These are phyloP conservation scores for Paxillus ammoniavirescens DNA, from an alignment of 768 basidiomycete genomes.

Conservation along the genomic window DNA sequence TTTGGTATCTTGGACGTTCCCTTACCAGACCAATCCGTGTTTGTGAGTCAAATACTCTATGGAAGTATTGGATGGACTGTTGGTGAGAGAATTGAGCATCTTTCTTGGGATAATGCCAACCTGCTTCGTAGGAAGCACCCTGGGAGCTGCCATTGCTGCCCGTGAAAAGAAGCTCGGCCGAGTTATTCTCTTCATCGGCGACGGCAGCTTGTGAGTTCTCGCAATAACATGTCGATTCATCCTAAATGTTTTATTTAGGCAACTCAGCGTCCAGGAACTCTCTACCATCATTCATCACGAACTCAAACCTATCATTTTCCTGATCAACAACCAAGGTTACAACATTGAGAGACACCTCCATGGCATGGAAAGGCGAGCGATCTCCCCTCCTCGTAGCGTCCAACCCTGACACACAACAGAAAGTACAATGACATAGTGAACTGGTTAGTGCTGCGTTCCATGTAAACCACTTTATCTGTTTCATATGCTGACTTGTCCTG, in stretches of 20 bases:
- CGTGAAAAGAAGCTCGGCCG: conserved; percentile 59
- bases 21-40: conserved; percentile 65
- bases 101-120: background rate
- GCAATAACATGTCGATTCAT: background rate
- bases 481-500: background rate
- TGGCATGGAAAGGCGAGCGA: conserved; percentile 50
- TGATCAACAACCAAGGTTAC: conserved; percentile 81
- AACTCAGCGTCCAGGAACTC: conserved; percentile 79
- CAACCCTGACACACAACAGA: conserved; percentile 31
- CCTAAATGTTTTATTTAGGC: conserved; percentile 39
- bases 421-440: conserved; percentile 85
- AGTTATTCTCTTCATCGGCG: conserved; percentile 83
- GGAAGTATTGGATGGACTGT: conserved; percentile 92
- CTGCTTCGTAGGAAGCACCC: conserved; percentile 46
- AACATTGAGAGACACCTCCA: conserved; percentile 84
- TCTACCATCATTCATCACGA: conserved; percentile 77
- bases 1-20: conserved; percentile 85
- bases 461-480: background rate
- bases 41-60: conserved; percentile 81
- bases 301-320: conserved; percentile 80
- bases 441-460: conserved; percentile 44
- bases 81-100: conserved; percentile 41
- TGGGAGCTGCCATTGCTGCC: conserved; percentile 82
- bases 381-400: background rate
- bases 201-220: conserved; percentile 67